Conservation (phyloP, 2,329 filamentous ascomycete genomes). For the Bipolaris sorokiniana region DNA sequence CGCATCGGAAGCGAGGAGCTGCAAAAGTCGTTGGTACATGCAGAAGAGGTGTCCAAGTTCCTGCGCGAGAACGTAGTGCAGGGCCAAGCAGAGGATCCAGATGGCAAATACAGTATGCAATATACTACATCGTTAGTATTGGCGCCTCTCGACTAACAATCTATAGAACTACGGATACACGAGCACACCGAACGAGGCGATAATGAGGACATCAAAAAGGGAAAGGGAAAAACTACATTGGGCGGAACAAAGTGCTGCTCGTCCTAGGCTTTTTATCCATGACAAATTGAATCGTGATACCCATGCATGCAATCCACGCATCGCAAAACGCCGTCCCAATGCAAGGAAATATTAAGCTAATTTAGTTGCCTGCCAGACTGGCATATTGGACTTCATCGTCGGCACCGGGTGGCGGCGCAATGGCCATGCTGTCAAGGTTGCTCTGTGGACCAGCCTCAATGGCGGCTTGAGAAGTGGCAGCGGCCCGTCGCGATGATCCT, state of each 20-base stretch:
- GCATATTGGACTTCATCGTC: slow-evolving; percentile 83
- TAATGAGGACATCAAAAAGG: slow-evolving; percentile 85
- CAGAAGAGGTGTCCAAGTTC: slow-evolving; percentile 80
- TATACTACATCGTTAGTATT: slow-evolving; percentile 19
- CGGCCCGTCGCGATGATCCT: slow-evolving; percentile 35
- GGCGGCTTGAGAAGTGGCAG: slow-evolving; percentile 44
- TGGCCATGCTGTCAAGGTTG: slow-evolving; percentile 53
- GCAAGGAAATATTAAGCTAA: slow-evolving; percentile 46
- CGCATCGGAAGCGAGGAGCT: slow-evolving; percentile 64
- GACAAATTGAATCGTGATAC: slow-evolving; percentile 41
- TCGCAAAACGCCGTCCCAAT: slow-evolving; percentile 36
- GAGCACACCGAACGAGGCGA: slow-evolving; percentile 89
- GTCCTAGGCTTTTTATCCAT: slow-evolving; percentile 39
- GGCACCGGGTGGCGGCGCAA: slow-evolving; percentile 80
- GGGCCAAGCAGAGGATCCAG: slow-evolving; percentile 63
- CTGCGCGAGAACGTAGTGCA: slow-evolving; percentile 87
- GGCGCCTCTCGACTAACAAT: slow-evolving; percentile 19
- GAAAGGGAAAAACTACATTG: slow-evolving; percentile 51
- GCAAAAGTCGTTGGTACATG: slow-evolving; percentile 73
- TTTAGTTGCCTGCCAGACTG: slow-evolving; percentile 83
- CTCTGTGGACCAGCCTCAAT: slow-evolving; percentile 51
- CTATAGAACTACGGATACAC: slow-evolving; percentile 82
- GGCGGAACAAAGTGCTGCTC: slow-evolving; percentile 49
- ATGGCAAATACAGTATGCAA: slow-evolving; percentile 67
- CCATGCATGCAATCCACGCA: slow-evolving; percentile 25